Base-by-base conservation (phyloP, 2,329 filamentous ascomycete species). In the Fusarium sulawesiense region DNA sequence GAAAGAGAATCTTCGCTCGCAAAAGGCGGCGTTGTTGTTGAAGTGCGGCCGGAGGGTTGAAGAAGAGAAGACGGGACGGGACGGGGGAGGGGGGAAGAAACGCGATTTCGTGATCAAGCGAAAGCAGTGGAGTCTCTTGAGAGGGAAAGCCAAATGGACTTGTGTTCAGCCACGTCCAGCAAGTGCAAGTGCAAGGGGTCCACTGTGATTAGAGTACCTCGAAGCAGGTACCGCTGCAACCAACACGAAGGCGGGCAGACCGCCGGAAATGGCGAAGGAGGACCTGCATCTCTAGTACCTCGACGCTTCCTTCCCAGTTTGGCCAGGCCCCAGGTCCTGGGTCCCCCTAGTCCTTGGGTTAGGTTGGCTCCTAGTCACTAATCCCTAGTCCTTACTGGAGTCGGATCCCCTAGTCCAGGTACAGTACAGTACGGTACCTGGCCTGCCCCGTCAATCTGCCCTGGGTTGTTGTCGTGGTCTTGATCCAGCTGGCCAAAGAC, bases 41-140 rank as follows among this genome's bases (percentile, higher is more conserved):
- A 64, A 64, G 63, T 64, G 66, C 54, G 61, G 72, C 67, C 69
- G 62, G 62, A 69, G 62, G 62, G 71, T 66, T 68, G 70, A 73
- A 72, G 71, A 69, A 72, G 70, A 72, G 64, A 68, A 64, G 70
- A 73, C 70, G 64, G 62, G 69, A 71, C 57, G 64, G 70, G 72
- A 73, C 72, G 64, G 61, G 68, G 65, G 62, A 71, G 66, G 66
- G 67, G 66, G 68, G 59, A 54, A 68, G 54, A 70, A 66, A 72
- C 70, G 72, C 60, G 72, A 74, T 73, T 75, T 75, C 73, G 68
- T 73, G 73, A 75, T 75, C 66, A 72, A 72, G 47, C 45, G 56
- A 64, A 69, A 58, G 64, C 37, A 66, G 61, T 48, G 44, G 49
- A 51, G 49, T 51, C 49, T 41, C 48, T 45, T 54, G 70, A 64